A percentile compares a stretch with the other conserved stretches of the same genome.
Conservation (phyloP, 2,329 filamentous ascomycete species). For the Lasiodiplodia citricola region DNA sequence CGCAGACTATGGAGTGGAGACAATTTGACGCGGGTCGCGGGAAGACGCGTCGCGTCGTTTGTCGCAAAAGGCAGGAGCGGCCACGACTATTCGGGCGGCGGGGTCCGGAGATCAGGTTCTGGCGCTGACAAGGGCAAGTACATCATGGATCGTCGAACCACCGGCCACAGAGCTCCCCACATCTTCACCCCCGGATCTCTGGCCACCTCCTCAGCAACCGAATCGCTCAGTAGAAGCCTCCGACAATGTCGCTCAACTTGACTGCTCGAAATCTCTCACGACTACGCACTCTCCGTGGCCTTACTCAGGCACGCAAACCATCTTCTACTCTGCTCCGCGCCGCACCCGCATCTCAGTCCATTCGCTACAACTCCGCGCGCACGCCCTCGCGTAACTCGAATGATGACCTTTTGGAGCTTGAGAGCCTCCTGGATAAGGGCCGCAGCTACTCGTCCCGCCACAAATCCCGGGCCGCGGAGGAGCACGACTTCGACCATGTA, state of each 20-base stretch:
- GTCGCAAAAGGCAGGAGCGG: background rate
- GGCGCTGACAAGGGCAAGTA: background rate
- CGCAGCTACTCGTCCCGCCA: constrained; percentile 7
- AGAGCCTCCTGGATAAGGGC: constrained; percentile 3
- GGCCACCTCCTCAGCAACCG: background rate
- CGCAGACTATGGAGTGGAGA: background rate
- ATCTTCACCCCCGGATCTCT: constrained; percentile 4
- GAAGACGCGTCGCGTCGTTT: constrained; percentile 12
- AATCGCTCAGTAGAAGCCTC: background rate
- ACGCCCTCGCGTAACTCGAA: background rate
- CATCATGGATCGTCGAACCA: constrained; percentile 19
- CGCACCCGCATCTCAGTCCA: constrained; percentile 28
- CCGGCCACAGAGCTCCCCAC: background rate
- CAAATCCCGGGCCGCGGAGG: constrained; percentile 12
- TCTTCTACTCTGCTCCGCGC: constrained; percentile 33
- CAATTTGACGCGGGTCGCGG: background rate
- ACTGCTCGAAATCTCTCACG: constrained; percentile 37
- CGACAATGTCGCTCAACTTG: constrained; percentile 22
- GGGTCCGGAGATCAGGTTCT: background rate
- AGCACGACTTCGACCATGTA: constrained; percentile 23
- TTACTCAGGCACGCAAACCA: constrained; percentile 32
- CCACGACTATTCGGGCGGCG: constrained; percentile 8
- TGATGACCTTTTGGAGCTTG: constrained; percentile 13
- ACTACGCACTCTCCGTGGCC: constrained; percentile 39
- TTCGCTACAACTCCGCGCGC: constrained; percentile 24